These are phyloP conservation scores for Verticillium klebahnii DNA, from an alignment of 2,329 filamentous ascomycete species.

Conservation along the genomic window DNA sequence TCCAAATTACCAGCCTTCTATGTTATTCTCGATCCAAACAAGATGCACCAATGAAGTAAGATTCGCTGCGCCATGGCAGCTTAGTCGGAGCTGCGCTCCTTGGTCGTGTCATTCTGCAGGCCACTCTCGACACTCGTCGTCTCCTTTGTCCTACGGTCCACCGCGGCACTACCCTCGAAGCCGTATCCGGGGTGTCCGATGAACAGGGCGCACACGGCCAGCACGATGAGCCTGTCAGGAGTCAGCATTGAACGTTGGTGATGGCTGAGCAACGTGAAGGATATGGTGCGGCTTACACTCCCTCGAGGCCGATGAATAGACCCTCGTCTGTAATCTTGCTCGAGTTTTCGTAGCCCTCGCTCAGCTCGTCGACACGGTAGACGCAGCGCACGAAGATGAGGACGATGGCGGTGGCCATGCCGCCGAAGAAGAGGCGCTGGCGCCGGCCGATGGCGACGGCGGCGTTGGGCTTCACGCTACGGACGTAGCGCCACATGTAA, in stretches of 20 bases:
- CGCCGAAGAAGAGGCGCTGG: constrained; percentile 42
- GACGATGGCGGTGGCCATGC: constrained; percentile 48
- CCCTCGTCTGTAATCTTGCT: constrained; percentile 45
- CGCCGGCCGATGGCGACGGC: constrained; percentile 18
- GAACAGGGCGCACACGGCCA: constrained; percentile 30
- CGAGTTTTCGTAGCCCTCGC: constrained; percentile 52
- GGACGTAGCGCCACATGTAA: constrained; percentile 39
- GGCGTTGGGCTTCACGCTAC: constrained; percentile 9
- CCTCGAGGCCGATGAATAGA: constrained; percentile 51
- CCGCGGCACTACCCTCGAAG: constrained; percentile 15
- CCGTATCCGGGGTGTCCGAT: constrained; percentile 38
- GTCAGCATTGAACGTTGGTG: not conserved
- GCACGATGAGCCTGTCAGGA: constrained; percentile 26
- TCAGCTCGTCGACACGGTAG: constrained; percentile 62
- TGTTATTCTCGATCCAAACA: no score
- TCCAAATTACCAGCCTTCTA: no score
- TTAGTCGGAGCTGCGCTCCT: not conserved
- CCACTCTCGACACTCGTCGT: constrained; percentile 7
- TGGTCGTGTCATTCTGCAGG: not conserved
- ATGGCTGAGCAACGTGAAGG: no score
- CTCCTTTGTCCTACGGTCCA: constrained; percentile 2
- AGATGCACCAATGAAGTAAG: constrained; percentile 4
- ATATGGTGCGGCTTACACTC: constrained; percentile 26
- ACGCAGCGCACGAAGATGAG: constrained; percentile 57
- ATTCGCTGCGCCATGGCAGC: not conserved